These are phyloP conservation scores for Mariannaea elegans DNA, from an alignment of 2,329 filamentous ascomycete species.

Conservation along the genomic window DNA sequence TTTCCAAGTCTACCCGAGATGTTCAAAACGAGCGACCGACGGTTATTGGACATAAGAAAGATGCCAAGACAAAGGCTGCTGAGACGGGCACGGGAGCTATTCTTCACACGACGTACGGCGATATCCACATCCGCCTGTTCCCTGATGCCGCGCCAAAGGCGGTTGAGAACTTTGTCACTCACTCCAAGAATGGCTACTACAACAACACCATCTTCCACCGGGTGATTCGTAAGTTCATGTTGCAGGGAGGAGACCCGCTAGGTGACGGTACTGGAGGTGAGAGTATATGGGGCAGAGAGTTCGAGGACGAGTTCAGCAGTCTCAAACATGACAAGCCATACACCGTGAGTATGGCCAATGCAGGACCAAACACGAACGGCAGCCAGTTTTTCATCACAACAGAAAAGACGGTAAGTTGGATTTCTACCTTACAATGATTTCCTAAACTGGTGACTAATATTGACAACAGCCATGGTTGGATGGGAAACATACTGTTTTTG, in stretches of 20 bases:
- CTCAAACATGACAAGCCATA: conserved; percentile 96
- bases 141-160: conserved; percentile 92
- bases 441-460: conserved; percentile 37
- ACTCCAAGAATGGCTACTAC: conserved; percentile 90
- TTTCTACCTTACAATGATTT: background rate
- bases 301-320: conserved; percentile 92
- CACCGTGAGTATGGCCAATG: conserved; percentile 97
- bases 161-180: conserved; percentile 97
- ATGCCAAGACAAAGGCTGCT: conserved; percentile 62
- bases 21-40: conserved; percentile 94
- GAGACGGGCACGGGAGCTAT: conserved; percentile 83
- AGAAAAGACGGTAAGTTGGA: conserved; percentile 80
- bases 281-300: conserved; percentile 93
- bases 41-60: conserved; percentile 66
- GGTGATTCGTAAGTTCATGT: conserved; percentile 98
- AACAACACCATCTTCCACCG: conserved; percentile 98
- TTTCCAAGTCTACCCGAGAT: conserved; percentile 86
- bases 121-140: conserved; percentile 93
- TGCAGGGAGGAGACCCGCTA: conserved; percentile 94
- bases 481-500: conserved; percentile 96
- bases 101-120: conserved; percentile 91
- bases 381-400: conserved; percentile 99
- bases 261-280: conserved; percentile 89
- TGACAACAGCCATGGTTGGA: conserved; percentile 81
- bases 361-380: conserved; percentile 92